Percentiles rank a stretch among this genome's conserved stretches.
Conservation (phyloP, 495 filamentous ascomycete species). For the Cairneyella variabilis region DNA sequence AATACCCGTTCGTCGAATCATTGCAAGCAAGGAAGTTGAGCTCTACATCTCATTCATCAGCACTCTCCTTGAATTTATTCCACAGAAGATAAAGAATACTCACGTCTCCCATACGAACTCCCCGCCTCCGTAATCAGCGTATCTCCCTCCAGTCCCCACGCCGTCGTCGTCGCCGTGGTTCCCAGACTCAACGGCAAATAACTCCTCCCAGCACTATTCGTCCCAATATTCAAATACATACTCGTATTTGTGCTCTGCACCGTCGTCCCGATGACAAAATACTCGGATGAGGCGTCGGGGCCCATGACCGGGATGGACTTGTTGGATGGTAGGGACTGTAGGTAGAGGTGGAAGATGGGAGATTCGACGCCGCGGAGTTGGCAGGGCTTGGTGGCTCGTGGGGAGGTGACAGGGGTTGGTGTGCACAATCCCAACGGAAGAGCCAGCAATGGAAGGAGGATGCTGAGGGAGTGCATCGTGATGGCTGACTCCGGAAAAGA, state of each 20-base stretch:
- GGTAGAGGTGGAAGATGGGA: slow-evolving; percentile 43
- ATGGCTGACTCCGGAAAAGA: too few relatives aligned
- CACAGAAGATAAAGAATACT: slow-evolving; percentile 7
- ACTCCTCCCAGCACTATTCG: background rate
- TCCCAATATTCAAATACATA: slow-evolving; percentile 40
- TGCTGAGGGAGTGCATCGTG: background rate
- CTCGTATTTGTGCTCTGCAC: slow-evolving; percentile 43
- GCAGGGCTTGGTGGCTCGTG: slow-evolving; percentile 31
- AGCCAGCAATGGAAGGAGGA: slow-evolving; percentile 8
- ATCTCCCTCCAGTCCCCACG: slow-evolving; percentile 49
- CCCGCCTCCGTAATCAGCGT: slow-evolving; percentile 45
- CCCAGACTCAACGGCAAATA: slow-evolving; percentile 45
- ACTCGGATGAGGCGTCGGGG: slow-evolving; percentile 38
- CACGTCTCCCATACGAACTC: slow-evolving; percentile 42
- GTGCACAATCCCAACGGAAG: background rate
- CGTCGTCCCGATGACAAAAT: slow-evolving; percentile 43
- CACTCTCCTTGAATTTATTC: background rate
- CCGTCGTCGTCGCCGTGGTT: slow-evolving; percentile 33
- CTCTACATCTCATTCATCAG: slow-evolving; percentile 25
- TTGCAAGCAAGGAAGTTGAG: slow-evolving; percentile 48
- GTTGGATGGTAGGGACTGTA: slow-evolving; percentile 33
- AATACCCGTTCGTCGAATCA: slow-evolving; percentile 34
- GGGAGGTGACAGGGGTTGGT: background rate
- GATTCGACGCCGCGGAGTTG: slow-evolving; percentile 39
- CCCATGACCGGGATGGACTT: slow-evolving; percentile 41